Conservation (phyloP, 768 basidiomycete genomes). For the Leccinum uliginosum region DNA sequence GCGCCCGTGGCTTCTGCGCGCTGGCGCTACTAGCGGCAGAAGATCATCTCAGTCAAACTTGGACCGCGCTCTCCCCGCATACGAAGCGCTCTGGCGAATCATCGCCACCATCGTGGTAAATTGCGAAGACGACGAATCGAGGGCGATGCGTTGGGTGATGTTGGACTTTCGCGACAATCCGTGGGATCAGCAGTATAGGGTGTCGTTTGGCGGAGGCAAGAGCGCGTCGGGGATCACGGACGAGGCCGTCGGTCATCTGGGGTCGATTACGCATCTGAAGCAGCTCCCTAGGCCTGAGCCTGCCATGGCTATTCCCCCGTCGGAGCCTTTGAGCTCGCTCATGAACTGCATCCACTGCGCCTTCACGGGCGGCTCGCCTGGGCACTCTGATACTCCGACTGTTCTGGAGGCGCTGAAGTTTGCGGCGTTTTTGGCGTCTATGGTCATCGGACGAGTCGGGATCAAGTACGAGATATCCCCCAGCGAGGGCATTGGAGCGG, state of each 20-base stretch:
- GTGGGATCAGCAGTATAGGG: conserved; percentile 20
- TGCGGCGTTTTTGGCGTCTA: conserved; percentile 44
- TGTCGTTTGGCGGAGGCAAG: conserved; percentile 3
- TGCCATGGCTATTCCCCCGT: neutral
- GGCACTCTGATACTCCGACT: conserved; percentile 33
- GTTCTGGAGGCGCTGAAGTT: conserved; percentile 48
- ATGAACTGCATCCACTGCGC: conserved; percentile 15
- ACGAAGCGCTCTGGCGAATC: conserved; percentile 62
- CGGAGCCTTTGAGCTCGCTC: conserved; percentile 3
- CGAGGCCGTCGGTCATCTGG: conserved; percentile 11
- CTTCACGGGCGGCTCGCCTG: conserved; percentile 14
- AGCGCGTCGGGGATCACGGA: conserved; percentile 24
- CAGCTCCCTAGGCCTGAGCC: neutral
- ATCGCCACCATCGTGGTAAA: conserved; percentile 42
- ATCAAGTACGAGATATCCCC: conserved; percentile 21
- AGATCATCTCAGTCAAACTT: conserved; percentile 29
- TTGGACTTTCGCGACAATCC: conserved; percentile 34
- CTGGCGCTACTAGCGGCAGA: neutral
- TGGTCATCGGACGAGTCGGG: conserved; percentile 35
- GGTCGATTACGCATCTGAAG: conserved; percentile 15
- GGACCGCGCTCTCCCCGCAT: conserved; percentile 52
- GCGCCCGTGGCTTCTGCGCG: conserved; percentile 36
- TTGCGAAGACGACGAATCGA: conserved; percentile 24
- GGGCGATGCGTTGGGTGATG: conserved; percentile 29
- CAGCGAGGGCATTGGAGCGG: conserved; percentile 16